Conservation (phyloP, 257 asterid species). For the Plantago ovata region DNA sequence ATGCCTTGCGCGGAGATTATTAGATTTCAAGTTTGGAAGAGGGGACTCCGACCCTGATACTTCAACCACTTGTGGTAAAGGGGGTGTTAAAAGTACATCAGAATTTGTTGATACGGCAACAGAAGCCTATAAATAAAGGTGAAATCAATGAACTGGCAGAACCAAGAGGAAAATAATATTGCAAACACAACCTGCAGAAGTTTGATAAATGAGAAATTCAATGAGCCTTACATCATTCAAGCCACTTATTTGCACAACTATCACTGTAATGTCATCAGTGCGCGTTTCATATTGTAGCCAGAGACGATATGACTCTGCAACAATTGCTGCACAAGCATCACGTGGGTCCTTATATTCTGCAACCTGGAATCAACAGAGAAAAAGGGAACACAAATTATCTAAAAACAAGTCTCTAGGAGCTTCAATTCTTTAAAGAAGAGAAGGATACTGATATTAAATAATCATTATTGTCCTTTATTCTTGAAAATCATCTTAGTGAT, state of each 20-base stretch:
- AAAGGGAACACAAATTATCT: constrained; percentile 16
- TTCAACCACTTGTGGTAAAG: constrained; percentile 74
- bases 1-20: constrained; percentile 67
- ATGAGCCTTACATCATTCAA: constrained; percentile 57
- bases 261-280: constrained; percentile 96
- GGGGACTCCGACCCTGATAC: constrained; percentile 96
- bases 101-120: constrained; percentile 37
- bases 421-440: no score
- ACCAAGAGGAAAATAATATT: constrained; percentile 14
- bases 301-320: constrained; percentile 92
- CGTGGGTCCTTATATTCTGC: constrained; percentile 82
- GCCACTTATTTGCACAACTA: constrained; percentile 81
- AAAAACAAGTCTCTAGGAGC: not conserved
- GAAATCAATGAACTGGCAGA: constrained; percentile 20
- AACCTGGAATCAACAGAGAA: constrained; percentile 46
- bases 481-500: no score
- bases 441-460: no score
- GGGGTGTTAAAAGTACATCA: constrained; percentile 48
- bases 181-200: constrained; percentile 4
- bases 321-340: constrained; percentile 99
- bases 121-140: constrained; percentile 38
- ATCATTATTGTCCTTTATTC: no score
- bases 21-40: constrained; percentile 62
- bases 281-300: constrained; percentile 98
- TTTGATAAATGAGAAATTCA: constrained; percentile 11